Evolutionary conservation across 495 filamentous ascomycete genomes (phyloP).

Genomic region (Daldinia childiae): DNA sequence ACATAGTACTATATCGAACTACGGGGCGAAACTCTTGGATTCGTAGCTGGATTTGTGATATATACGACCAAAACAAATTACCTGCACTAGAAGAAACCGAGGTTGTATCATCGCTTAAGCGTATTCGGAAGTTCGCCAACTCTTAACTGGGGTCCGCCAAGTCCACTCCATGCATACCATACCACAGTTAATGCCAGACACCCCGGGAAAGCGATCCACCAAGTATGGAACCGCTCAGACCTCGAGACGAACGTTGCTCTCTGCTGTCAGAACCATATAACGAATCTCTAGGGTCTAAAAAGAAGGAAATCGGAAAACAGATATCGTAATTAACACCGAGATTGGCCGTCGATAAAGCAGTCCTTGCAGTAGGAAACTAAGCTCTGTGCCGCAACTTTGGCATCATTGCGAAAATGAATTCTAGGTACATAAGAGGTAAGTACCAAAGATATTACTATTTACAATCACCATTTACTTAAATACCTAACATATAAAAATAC

Average conservation of each 20-base stretch:
- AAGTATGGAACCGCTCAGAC: not conserved
- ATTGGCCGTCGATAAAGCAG: slow-evolving; percentile 4
- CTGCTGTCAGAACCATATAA: not conserved
- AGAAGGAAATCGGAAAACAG: not conserved
- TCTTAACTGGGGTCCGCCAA: not conserved
- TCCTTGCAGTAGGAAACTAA: not conserved
- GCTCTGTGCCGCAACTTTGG: not conserved
- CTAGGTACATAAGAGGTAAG: too few relatives aligned
- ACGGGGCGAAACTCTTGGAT: not conserved
- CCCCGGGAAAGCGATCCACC: slow-evolving; percentile 12
- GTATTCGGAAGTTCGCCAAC: slow-evolving; percentile 25
- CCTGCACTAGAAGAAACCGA: slow-evolving; percentile 13
- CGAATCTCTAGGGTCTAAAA: not conserved
- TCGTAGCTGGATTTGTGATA: not conserved
- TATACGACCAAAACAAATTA: slow-evolving; percentile 21
- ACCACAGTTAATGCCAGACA: slow-evolving; percentile 1
- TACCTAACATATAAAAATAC: too few relatives aligned
- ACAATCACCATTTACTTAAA: too few relatives aligned
- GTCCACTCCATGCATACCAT: slow-evolving; percentile 3
- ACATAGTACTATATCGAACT: slow-evolving; percentile 10
- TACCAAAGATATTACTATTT: too few relatives aligned
- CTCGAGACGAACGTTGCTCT: not conserved
- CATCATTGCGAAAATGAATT: not conserved
- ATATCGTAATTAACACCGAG: not conserved
- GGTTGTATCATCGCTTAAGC: slow-evolving; percentile 24